phyloP scores from a whole-genome alignment of 2,329 filamentous ascomycete species.

The Neopestalotiopsis rosae region DNA sequence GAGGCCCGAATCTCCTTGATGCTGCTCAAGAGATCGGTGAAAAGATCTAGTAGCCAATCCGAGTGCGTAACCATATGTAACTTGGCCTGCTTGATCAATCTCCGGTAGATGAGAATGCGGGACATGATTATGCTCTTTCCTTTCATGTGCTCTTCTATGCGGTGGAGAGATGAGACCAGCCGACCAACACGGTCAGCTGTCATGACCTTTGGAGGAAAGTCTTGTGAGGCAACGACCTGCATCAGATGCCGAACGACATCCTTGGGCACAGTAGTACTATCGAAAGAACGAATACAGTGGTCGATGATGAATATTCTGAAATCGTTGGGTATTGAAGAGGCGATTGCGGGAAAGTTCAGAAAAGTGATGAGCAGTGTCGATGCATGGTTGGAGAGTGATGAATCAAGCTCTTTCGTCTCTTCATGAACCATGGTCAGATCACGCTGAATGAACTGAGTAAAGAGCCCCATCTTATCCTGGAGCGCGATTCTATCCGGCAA shows the following conservation, averaged over 20 bases:
- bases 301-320: conserved; percentile 84
- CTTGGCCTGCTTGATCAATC: conserved; percentile 74
- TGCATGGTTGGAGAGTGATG: conserved; percentile 76
- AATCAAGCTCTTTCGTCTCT: conserved; percentile 62
- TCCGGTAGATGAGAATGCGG: conserved; percentile 79
- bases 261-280: conserved; percentile 73
- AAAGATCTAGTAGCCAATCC: conserved; percentile 83
- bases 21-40: conserved; percentile 80
- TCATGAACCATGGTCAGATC: conserved; percentile 71
- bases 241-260: conserved; percentile 80
- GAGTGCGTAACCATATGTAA: conserved; percentile 72
- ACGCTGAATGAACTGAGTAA: conserved; percentile 83
- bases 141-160: conserved; percentile 73
- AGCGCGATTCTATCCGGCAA: conserved; percentile 77
- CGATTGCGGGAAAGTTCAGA: conserved; percentile 74
- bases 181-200: conserved; percentile 72
- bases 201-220: conserved; percentile 77
- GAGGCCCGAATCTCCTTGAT: conserved; percentile 77
- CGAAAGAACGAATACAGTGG: conserved; percentile 75
- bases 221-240: conserved; percentile 80
- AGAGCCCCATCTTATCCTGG: conserved; percentile 74
- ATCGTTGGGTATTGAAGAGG: conserved; percentile 73
- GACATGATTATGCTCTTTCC: conserved; percentile 83
- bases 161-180: conserved; percentile 73
- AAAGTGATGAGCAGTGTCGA: conserved; percentile 80